A percentile compares a stretch with the other conserved stretches of the same genome.
phyloP scores from a whole-genome alignment of 2,329 filamentous ascomycete genomes.

The Fusarium marasasianum region DNA sequence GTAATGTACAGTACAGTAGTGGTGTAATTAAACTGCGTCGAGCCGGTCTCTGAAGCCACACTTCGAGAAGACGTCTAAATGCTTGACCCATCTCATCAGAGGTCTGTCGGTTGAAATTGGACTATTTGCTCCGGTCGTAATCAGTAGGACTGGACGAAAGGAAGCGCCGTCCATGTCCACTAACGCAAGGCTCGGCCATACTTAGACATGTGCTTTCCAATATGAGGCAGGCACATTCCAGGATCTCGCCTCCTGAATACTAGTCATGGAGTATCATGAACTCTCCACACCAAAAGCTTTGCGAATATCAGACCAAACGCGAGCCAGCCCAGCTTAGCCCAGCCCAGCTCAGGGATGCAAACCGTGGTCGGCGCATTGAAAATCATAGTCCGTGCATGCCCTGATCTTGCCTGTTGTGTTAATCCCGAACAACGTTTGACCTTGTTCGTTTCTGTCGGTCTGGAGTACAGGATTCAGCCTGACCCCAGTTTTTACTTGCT shows the following conservation, averaged over 20 bases:
- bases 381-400: slow-evolving; percentile 35
- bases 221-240: slow-evolving; percentile 4
- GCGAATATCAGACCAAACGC: background rate
- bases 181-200: background rate
- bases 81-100: background rate
- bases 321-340: background rate
- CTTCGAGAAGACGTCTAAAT: background rate
- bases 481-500: background rate
- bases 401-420: slow-evolving; percentile 12
- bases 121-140: slow-evolving; percentile 16
- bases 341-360: background rate
- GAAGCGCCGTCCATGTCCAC: background rate
- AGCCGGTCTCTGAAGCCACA: background rate
- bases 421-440: slow-evolving; percentile 15
- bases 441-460: slow-evolving; percentile 7
- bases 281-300: slow-evolving; percentile 21
- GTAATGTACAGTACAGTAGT: background rate
- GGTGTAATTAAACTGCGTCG: background rate
- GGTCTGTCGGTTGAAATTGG: background rate
- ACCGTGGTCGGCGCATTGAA: slow-evolving; percentile 30
- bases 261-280: slow-evolving; percentile 7
- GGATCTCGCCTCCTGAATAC: slow-evolving; percentile 10
- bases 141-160: slow-evolving; percentile 1
- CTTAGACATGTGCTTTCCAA: background rate
- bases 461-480: slow-evolving; percentile 4